Evolutionary conservation across 1,284 basidiomycete genomes (phyloP).

Genomic region (Uromyces viciae-fabae): DNA sequence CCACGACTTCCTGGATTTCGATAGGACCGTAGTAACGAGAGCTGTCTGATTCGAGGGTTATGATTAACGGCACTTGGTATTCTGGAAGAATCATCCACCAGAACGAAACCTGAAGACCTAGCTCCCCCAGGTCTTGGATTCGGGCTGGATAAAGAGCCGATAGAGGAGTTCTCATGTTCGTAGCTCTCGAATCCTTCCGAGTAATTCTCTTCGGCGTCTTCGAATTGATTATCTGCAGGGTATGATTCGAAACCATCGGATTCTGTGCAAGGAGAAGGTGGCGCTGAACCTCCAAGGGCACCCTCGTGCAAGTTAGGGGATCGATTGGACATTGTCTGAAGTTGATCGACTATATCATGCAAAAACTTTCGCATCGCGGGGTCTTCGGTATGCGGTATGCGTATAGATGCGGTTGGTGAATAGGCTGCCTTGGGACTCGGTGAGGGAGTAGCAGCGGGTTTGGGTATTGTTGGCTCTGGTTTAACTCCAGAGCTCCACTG

Average conservation of each 20-base stretch:
- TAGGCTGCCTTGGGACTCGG: slow-evolving; percentile 47
- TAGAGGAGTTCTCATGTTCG: slow-evolving; percentile 31
- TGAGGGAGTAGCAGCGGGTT: slow-evolving; percentile 46
- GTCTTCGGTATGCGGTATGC: slow-evolving; percentile 63
- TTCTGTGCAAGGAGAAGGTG: slow-evolving; percentile 25
- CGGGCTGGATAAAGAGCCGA: neutral
- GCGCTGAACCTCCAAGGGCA: slow-evolving; percentile 35
- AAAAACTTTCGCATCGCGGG: slow-evolving; percentile 73
- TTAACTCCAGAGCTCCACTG: slow-evolving; percentile 3
- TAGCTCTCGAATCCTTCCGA: slow-evolving; percentile 4
- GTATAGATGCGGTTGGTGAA: slow-evolving; percentile 49
- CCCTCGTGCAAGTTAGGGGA: slow-evolving; percentile 49
- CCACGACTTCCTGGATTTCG: neutral
- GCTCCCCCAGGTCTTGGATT: slow-evolving; percentile 4
- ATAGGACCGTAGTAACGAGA: slow-evolving; percentile 31
- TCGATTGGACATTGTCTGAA: slow-evolving; percentile 66
- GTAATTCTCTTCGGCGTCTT: slow-evolving; percentile 38
- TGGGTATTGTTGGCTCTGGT: neutral
- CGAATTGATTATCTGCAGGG: slow-evolving; percentile 36
- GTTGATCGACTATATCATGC: slow-evolving; percentile 73
- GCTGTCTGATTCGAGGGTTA: slow-evolving; percentile 8
- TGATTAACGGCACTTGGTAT: slow-evolving; percentile 34
- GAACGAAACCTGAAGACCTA: slow-evolving; percentile 35
- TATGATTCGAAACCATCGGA: slow-evolving; percentile 2
- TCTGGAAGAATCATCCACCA: slow-evolving; percentile 31